Evolutionary conservation across 106 monocot genomes (phyloP).

Genomic region (Alisma plantagoaquatica): DNA sequence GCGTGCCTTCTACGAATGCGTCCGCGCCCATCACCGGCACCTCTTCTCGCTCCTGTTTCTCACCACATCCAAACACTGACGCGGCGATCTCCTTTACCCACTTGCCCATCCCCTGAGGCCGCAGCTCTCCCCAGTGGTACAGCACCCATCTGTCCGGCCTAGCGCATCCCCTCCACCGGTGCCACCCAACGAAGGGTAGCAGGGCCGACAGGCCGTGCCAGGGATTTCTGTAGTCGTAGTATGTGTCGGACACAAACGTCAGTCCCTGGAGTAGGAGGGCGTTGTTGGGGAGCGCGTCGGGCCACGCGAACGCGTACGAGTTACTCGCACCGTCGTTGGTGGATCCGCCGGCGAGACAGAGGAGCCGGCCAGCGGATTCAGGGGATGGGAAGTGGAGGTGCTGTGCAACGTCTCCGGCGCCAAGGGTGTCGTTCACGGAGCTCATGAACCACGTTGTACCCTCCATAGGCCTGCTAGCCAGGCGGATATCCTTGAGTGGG

Average conservation of each 20-base stretch:
- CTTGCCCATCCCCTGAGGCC: constrained; percentile 21
- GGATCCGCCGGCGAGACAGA: constrained; percentile 45
- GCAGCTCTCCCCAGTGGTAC: constrained; percentile 64
- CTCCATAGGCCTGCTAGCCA: constrained; percentile 10
- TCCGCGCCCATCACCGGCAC: constrained; percentile 2
- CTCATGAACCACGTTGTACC: constrained; percentile 21
- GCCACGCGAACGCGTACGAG: constrained; percentile 50
- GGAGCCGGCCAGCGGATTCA: constrained; percentile 26
- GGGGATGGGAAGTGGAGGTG: constrained; percentile 60
- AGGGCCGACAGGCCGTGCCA: constrained; percentile 67
- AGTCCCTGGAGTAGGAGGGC: constrained; percentile 41
- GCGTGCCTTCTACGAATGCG: neutral
- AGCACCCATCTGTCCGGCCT: constrained; percentile 55
- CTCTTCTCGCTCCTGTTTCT: constrained; percentile 6
- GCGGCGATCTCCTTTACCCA: constrained; percentile 38
- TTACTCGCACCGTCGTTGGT: constrained; percentile 44
- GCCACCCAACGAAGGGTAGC: constrained; percentile 49
- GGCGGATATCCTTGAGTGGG: constrained; percentile 42
- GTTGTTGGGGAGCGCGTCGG: constrained; percentile 35
- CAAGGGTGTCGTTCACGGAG: constrained; percentile 38
- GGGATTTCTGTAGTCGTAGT: constrained; percentile 46
- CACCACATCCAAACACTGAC: constrained; percentile 25
- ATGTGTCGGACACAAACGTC: constrained; percentile 62
- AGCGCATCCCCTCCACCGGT: constrained; percentile 21
- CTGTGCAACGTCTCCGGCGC: constrained; percentile 19